Evolutionary conservation across 495 filamentous ascomycete genomes (phyloP).

Genomic region (Parachaetomium inaequale): DNA sequence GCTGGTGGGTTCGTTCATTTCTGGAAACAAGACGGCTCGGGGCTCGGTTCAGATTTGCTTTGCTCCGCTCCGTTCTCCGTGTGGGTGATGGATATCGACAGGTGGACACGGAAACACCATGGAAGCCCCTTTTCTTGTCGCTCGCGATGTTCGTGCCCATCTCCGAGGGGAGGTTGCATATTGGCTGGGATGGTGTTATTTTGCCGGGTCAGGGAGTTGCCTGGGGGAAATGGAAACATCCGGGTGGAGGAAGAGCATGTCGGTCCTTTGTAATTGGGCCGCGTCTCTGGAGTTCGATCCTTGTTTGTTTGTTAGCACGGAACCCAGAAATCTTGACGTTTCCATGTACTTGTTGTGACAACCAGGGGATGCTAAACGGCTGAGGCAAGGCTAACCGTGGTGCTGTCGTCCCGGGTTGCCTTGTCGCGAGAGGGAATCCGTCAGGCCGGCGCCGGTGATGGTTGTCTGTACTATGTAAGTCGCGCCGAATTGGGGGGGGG

Average conservation of each 20-base stretch:
- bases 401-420: not conserved
- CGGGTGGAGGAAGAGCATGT: not conserved
- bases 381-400: not conserved
- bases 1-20: not conserved
- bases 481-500: no score
- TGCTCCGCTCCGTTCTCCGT: not conserved
- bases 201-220: not conserved
- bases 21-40: not conserved
- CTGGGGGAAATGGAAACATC: not conserved
- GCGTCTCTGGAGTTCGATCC: no score
- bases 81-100: not conserved
- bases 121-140: not conserved
- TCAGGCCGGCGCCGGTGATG: not conserved
- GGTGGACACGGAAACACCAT: not conserved
- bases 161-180: not conserved
- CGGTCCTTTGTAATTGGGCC: not conserved
- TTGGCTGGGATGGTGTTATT: not conserved
- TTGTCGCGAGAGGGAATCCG: not conserved
- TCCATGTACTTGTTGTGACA: no score
- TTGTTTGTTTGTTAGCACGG: no score
- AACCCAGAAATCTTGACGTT: no score
- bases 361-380: not conserved
- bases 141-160: constrained; percentile 3
- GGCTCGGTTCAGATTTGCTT: not conserved
- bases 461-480: no score